Evolutionary conservation across 345 rosid species (phyloP), one percentile per base, ranked within the genome.

Genomic region (Brassica incana): DNA sequence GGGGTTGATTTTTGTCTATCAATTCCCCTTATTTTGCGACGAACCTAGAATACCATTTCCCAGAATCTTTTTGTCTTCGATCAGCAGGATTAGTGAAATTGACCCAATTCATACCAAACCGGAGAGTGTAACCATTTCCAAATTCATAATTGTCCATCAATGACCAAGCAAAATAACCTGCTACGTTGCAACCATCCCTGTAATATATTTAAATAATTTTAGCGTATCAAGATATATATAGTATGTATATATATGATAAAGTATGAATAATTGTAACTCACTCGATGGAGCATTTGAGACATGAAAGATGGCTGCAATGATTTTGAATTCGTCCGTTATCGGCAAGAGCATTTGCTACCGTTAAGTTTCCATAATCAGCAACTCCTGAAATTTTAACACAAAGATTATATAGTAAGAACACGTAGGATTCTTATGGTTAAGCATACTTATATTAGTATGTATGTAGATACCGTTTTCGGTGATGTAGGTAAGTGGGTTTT

Each of bases 401-500:
- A 20, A 9, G 40, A 32, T 45, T 15, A 11, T 45, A 12, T 45
- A 45, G 12, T 2, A 40, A 40, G 10, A 40, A 40, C 12, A 40
- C 48, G 10, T 40, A 40, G 48, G 52, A 45, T 45, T 45, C 14
- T 45, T 3, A 36, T 33, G 35, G 15, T 16, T 36, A 48, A 61
- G 9, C 23, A 50, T 50, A n/a, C 10, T 8, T 32, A 11, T 63
- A 77, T 25, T 60, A 8, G 65, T 60, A 25, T 0, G 15, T 15
- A n/a, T 52, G 8, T 25, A 10, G 3, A 58, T 64, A 80, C 77
- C 80, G 3, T 81, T 71, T 65, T 81, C 77, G 3, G 83, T 81
- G 20, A 81, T 81, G 58, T 81, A 81, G 23, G 72, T 81, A 3
- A 65, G 73, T 43, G 83, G 83, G 50, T 76, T 76, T 15, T 10